Percentiles rank a stretch among this genome's conserved stretches.
Evolutionary conservation across 495 filamentous ascomycete genomes (phyloP).

Genomic region (Neurospora sp.): DNA sequence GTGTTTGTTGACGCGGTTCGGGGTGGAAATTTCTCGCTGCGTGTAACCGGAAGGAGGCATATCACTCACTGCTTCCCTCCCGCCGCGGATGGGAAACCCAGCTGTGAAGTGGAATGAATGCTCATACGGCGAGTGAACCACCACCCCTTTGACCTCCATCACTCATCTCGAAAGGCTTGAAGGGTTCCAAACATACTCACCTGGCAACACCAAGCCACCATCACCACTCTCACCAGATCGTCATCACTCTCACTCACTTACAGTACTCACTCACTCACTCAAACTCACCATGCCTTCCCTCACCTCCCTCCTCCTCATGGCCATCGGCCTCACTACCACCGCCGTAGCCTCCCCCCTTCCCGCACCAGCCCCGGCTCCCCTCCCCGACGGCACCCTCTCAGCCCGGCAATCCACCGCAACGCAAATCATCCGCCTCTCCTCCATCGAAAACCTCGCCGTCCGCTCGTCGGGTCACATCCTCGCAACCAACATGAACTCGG

Average conservation of each 20-base stretch:
- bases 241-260: no score
- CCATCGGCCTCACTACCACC: background rate
- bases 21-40: background rate
- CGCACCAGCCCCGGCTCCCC: no score
- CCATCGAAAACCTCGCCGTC: constrained; percentile 38
- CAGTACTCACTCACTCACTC: no score
- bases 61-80: background rate
- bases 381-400: background rate
- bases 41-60: background rate
- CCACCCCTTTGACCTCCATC: background rate
- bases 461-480: constrained; percentile 37
- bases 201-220: background rate
- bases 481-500: constrained; percentile 28
- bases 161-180: background rate
- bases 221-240: background rate
- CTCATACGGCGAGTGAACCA: background rate
- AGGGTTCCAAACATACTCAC: background rate
- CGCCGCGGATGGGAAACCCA: background rate
- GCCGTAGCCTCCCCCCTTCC: background rate
- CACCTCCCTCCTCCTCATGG: background rate
- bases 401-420: constrained; percentile 17
- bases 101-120: background rate
- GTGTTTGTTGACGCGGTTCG: background rate
- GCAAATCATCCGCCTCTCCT: constrained; percentile 25
- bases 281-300: background rate